phyloP scores from a whole-genome alignment of 2,329 filamentous ascomycete genomes.

The Neofusicoccum umdonicola region DNA sequence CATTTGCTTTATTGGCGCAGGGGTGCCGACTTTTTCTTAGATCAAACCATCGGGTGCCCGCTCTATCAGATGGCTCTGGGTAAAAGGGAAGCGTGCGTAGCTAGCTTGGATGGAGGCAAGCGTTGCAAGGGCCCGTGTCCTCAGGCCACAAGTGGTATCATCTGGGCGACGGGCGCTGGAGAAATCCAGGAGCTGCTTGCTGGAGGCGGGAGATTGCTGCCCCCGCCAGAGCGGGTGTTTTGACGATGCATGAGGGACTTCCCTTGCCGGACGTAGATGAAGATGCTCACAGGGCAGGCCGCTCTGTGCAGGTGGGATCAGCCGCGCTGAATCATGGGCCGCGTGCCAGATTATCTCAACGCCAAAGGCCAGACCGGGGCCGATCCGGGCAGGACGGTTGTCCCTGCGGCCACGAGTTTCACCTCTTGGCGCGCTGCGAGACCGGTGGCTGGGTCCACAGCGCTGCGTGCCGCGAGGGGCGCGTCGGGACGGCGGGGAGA shows the following conservation, averaged over 20 bases:
- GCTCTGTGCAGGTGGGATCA: neutral
- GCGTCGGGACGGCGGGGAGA: neutral
- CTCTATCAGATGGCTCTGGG: constrained; percentile 7
- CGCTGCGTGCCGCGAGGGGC: neutral
- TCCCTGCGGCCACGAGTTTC: constrained; percentile 5
- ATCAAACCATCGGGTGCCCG: constrained; percentile 3
- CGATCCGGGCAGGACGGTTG: neutral
- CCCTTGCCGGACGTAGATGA: constrained; percentile 6
- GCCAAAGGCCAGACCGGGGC: neutral
- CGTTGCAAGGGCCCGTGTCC: constrained; percentile 3
- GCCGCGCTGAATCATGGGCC: neutral
- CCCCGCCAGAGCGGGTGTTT: neutral
- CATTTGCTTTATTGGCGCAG: constrained; percentile 12
- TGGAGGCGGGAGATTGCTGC: constrained; percentile 9
- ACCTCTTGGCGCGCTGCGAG: neutral
- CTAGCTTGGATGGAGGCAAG: constrained; percentile 13
- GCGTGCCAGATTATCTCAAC: neutral
- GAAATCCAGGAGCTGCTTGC: neutral
- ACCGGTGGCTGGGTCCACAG: neutral
- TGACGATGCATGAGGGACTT: constrained; percentile 5
- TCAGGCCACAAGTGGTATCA: constrained; percentile 14
- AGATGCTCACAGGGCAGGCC: neutral
- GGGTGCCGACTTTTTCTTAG: neutral
- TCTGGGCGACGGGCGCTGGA: neutral
- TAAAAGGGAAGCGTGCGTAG: constrained; percentile 7